Evolutionary conservation across 805 yeast genomes (phyloP), one percentile per base, ranked within the genome.

Genomic region (Metschnikowia gelsemii): DNA sequence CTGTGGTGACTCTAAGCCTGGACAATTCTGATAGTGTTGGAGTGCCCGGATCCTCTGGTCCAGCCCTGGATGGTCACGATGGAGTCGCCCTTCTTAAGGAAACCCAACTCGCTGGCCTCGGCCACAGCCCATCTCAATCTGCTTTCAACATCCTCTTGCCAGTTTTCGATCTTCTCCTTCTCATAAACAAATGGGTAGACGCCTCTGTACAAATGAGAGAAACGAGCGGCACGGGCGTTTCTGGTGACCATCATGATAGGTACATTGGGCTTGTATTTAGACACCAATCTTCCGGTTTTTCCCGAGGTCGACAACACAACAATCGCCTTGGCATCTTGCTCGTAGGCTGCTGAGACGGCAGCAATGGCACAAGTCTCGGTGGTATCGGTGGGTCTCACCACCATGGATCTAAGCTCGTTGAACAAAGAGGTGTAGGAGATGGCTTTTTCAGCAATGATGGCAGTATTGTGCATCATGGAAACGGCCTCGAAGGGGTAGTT

Each of bases 191-290:
- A 89, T 66, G 99, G 99, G 75, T 90, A 93, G 53, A 93, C 98
- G 72, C 99, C 99, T 75, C 99, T 85, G 79, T 87, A 88, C 68
- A 93, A 79, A 76, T 93, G 99, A 55, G 91, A 80, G 76, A 81
- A 89, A 77, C 97, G 87, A 48, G 98, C 96, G 52, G 96, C 81
- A 66, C 82, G 76, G 62, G 78, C 81, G 77, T 89, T 88, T 82
- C 99, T 87, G 61, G 99, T 93, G 56, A 93, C 93, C 96, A 91
- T 88, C 73, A 93, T 80, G 66, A 91, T 87, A 63, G 99, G 99
- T 66, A 91, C 86, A 69, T 84, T 79, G 63, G 99, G 99, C 79
- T 96, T 87, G 80, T 89, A 93, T 79, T 93, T 93, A 61, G 99
- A 86, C 55, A 89, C 84, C 64, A 91, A 81, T 79, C 98, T 89